Evolutionary conservation across 2,329 filamentous ascomycete species (phyloP).

Genomic region (Whalleya microplaca): DNA sequence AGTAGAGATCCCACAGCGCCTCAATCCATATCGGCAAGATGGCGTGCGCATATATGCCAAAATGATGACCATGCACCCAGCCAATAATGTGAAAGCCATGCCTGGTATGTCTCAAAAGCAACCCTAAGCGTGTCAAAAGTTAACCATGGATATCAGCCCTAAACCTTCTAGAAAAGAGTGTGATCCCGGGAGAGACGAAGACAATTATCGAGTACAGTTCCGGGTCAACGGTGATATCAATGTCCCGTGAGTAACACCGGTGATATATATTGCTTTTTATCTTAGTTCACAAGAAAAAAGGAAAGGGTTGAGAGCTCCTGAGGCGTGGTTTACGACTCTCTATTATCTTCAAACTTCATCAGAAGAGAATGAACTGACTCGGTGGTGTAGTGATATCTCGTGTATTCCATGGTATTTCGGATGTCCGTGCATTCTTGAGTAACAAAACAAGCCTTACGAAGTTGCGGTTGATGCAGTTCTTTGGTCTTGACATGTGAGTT

Average conservation of each 20-base stretch:
- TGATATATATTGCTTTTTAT: too few species aligned
- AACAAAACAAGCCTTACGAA: conserved; percentile 61
- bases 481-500: conserved; percentile 56
- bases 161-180: conserved; percentile 51
- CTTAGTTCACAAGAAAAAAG: too few species aligned
- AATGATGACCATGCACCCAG: conserved; percentile 67
- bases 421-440: conserved; percentile 58
- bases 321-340: too few species aligned
- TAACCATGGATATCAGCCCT: conserved; percentile 42
- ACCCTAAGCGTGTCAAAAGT: not conserved
- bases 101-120: conserved; percentile 46
- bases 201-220: conserved; percentile 64
- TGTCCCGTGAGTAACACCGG: conserved; percentile 42
- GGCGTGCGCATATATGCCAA: conserved; percentile 67
- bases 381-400: conserved; percentile 46
- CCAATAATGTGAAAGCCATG: conserved; percentile 67
- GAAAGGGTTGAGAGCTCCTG: too few species aligned
- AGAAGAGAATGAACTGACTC: too few species aligned
- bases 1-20: conserved; percentile 59
- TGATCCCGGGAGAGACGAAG: conserved; percentile 48
- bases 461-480: conserved; percentile 61
- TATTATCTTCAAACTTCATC: too few species aligned
- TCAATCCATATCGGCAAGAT: conserved; percentile 62
- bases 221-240: conserved; percentile 64
- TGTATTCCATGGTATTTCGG: conserved; percentile 53